Percentiles rank a stretch among this genome's conserved stretches.
phyloP scores from a whole-genome alignment of 306 rosid genomes.

The Vicia sativa region DNA sequence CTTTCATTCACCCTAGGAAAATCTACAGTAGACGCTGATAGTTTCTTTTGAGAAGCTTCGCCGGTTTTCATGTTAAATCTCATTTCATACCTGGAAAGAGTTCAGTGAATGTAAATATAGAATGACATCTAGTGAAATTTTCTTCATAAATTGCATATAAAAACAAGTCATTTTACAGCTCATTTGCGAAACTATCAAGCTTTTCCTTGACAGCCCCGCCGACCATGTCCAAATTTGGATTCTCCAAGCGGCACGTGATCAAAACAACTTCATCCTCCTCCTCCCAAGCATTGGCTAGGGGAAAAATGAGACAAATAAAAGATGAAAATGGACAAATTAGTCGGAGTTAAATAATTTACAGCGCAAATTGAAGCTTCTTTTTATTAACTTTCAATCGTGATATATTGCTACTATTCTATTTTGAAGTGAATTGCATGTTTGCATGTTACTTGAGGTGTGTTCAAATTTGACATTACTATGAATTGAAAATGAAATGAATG shows the following conservation, averaged over 20 bases:
- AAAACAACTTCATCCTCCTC: slow-evolving; percentile 93
- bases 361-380: slow-evolving; percentile 19
- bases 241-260: slow-evolving; percentile 82
- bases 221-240: slow-evolving; percentile 70
- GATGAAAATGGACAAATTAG: slow-evolving; percentile 29
- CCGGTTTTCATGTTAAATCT: slow-evolving; percentile 84
- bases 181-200: slow-evolving; percentile 69
- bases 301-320: slow-evolving; percentile 19
- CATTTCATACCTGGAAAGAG: slow-evolving; percentile 79
- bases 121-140: slow-evolving; percentile 11
- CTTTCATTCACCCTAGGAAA: slow-evolving; percentile 93
- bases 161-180: slow-evolving; percentile 61
- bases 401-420: background rate
- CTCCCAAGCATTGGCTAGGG: slow-evolving; percentile 96
- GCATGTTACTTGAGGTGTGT: too few relatives aligned
- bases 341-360: slow-evolving; percentile 13
- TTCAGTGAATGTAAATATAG: slow-evolving; percentile 24
- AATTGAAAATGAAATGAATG: slow-evolving; percentile 14
- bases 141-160: slow-evolving; percentile 23
- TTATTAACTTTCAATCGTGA: slow-evolving; percentile 8
- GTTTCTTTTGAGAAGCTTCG: slow-evolving; percentile 71
- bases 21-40: slow-evolving; percentile 78
- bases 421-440: slow-evolving; percentile 21
- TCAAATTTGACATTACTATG: slow-evolving; percentile 13
- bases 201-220: slow-evolving; percentile 69